Evolutionary conservation across 2,329 filamentous ascomycete genomes (phyloP), one percentile per base, ranked within the genome.

Genomic region (Aureobasidium sp.): DNA sequence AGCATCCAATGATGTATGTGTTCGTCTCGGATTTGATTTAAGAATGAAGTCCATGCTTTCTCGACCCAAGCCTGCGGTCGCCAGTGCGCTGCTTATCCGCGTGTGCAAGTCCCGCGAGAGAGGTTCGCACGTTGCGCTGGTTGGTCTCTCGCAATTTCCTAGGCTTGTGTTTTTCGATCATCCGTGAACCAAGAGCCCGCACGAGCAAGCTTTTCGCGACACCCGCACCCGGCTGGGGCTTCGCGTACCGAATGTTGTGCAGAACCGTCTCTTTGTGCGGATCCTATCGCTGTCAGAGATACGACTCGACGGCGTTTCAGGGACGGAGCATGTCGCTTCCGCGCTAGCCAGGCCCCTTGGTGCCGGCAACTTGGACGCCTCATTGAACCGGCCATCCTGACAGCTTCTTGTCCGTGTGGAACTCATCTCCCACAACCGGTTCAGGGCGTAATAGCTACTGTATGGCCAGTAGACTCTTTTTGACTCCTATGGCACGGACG

Each of bases 371-470:
- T 36, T 48, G 58, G 47, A 34, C 49, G 47, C 58, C 47, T 61
- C 47, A 31, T 51, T 34, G 45, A 61, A 48, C 58, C 58, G 49
- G 48, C 22, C 58, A 53, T 42, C 27, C 58, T 52, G 56, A 59
- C 56, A 59, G 41, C 53, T 57, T 51, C 47, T 61, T 52, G 58
- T 37, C 47, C 45, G 58, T 31, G 58, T 51, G 45, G 39, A 61
- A n/a, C 48, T 62, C 59, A 62, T 62, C 59, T 62, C 59, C 59
- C 59, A 39, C 22, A 42, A 55, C 59, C 59, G 59, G 59, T 62
- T 52, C 39, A 62, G 56, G 39, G 59, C 47, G 59, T 42, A 47
- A 55, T 62, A 48, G 42, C 59, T 62, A 47, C 59, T 62, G 59
- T 62, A 55, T 53, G 48, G 48, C 59, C 59, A 55, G 49, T 62